Evolutionary conservation across 129 eudicot species (phyloP), one percentile per base, ranked within the genome.

Genomic region (Ambrosia trifida): DNA sequence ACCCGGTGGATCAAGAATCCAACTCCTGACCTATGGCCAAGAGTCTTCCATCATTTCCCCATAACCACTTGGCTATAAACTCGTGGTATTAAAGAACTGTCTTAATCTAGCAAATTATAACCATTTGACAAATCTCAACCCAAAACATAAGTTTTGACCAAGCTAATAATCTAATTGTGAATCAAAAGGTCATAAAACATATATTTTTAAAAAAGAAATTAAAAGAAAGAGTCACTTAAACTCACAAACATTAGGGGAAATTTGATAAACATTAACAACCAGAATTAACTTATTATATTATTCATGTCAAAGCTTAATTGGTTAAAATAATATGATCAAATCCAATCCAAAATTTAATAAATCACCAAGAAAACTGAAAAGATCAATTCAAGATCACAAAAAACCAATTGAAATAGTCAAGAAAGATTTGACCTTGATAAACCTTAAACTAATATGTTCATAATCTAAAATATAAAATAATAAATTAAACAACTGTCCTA

Each of bases 401-500:
- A 14, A 49, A 49, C 19, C 14, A 40, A 49, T 3, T 4, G 16
- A n/a, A 49, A 49, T 12, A n/a, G 7, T 49, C 8, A 51, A 51
- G 30, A 51, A n/a, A 69, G 72, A 59, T 13, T 18, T 12, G 14
- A 93, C 98, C 98, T 89, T 93, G 70, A 93, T 73, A 1, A 87
- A 40, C 9, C 44, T 6, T 40, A 40, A 40, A 40, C 31, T 19
- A 54, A 18, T 31, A 28, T 57, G 38, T 57, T 57, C 63, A 56
- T 56, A 28, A 8, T 56, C 11, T 56, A 20, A 17, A 56, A 54
- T 54, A 53, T 47, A 47, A 11, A 4, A 57, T 57, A 16, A 57
- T 57, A 24, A 28, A 57, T 59, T 59, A 30, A 31, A 59, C 9
- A 59, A 4, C 7, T 13, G 10, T 31, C 19, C 40, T 59, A 30